phyloP scores from a whole-genome alignment of 78 protist genomes.

The Thecamonas trahens region DNA sequence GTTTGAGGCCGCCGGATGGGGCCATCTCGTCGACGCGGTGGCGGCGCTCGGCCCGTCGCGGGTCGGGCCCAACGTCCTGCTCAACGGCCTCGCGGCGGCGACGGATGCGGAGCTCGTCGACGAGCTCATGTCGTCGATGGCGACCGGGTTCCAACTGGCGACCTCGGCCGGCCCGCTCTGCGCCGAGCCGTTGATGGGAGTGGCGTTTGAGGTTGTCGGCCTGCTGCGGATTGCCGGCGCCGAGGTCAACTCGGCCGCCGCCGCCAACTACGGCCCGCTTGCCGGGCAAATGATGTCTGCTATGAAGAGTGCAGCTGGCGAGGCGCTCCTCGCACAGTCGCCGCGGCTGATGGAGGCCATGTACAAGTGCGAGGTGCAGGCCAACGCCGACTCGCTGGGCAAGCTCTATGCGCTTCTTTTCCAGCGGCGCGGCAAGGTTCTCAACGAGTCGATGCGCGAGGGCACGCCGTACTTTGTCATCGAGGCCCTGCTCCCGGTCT shows the following conservation, averaged over 20 bases:
- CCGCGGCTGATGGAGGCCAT: constrained; percentile 79
- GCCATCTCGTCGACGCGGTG: background rate
- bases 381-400: constrained; percentile 61
- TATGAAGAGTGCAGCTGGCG: constrained; percentile 4
- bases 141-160: constrained; percentile 90
- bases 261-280: background rate
- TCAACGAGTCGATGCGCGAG: constrained; percentile 73
- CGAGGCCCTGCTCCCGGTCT: constrained; percentile 75
- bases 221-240: constrained; percentile 1
- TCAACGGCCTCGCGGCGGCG: background rate
- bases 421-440: constrained; percentile 66
- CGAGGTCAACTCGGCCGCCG: background rate
- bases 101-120: background rate
- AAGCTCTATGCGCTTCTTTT: constrained; percentile 76
- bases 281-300: constrained; percentile 77
- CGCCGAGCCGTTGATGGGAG: constrained; percentile 94
- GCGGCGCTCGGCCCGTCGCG: background rate
- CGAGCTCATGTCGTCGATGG: constrained; percentile 13
- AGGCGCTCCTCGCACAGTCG: constrained; percentile 39
- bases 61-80: background rate
- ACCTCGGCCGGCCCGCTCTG: constrained; percentile 85
- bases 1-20: too few species aligned
- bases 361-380: constrained; percentile 76
- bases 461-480: constrained; percentile 72
- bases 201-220: constrained; percentile 48